Conservation (phyloP, 1,284 basidiomycete species). For the Cutaneotrichosporon cutaneum region DNA sequence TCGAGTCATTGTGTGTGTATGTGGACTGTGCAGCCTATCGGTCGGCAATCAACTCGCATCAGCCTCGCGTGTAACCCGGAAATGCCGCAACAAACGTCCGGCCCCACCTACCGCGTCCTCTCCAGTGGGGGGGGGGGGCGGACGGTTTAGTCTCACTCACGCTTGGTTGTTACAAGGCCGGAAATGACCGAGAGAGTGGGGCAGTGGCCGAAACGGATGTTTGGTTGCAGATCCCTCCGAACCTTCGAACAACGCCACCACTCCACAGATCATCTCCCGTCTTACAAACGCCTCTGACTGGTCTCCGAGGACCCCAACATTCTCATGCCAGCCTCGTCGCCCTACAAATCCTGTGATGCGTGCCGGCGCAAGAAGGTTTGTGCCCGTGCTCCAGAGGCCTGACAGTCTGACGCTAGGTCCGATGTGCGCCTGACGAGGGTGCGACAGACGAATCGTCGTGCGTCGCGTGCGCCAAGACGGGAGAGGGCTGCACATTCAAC, state of each 20-base stretch:
- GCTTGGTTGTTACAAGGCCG: too few species aligned
- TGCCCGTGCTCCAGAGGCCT: too few species aligned
- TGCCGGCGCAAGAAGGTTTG: conserved; percentile 8
- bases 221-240: background rate
- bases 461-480: conserved; percentile 3
- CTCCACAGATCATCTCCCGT: background rate
- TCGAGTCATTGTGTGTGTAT: background rate
- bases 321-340: background rate
- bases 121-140: too few species aligned
- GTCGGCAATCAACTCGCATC: too few species aligned
- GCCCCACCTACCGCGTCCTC: too few species aligned
- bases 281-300: background rate
- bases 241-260: background rate
- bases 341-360: conserved; percentile 6
- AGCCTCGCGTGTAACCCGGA: too few species aligned
- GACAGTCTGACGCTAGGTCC: background rate
- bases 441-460: background rate
- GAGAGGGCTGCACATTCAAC: conserved; percentile 14
- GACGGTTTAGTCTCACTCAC: too few species aligned
- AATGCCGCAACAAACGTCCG: too few species aligned
- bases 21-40: too few species aligned
- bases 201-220: too few species aligned
- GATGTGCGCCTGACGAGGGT: background rate
- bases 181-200: too few species aligned
- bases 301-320: too few species aligned